phyloP scores from a whole-genome alignment of 495 filamentous ascomycete species.

The Penicillium paxilli region DNA sequence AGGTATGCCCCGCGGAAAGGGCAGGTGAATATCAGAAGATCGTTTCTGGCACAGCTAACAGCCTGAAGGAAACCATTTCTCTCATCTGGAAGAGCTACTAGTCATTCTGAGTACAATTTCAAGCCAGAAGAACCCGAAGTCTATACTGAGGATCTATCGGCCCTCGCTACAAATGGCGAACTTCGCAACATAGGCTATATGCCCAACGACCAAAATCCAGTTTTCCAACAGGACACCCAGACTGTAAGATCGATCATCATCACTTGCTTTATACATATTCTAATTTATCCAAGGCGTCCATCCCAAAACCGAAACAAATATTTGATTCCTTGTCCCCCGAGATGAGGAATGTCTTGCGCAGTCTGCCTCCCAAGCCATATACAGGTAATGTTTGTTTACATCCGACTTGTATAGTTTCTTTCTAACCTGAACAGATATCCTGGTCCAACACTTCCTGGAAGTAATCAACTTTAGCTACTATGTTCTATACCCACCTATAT shows the following conservation, averaged over 20 bases:
- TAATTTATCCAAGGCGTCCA: not conserved
- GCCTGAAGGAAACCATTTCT: not conserved
- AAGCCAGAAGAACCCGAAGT: not conserved
- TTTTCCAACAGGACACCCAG: conserved; percentile 5
- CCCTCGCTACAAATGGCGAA: conserved; percentile 13
- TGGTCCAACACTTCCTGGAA: conserved; percentile 50
- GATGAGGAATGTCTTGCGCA: conserved; percentile 23
- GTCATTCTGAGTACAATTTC: not conserved
- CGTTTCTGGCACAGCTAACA: not conserved
- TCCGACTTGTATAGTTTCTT: not conserved
- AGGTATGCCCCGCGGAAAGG: conserved; percentile 8
- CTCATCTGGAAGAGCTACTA: not conserved
- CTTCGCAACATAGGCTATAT: conserved; percentile 30
- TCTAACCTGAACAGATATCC: conserved; percentile 37
- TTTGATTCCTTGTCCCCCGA: conserved; percentile 11
- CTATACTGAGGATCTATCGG: not conserved
- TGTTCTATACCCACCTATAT: conserved; percentile 47
- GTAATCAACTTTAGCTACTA: conserved; percentile 53
- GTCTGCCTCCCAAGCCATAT: conserved; percentile 32
- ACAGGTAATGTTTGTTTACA: conserved; percentile 23
- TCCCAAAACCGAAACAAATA: not conserved
- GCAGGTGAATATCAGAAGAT: not conserved
- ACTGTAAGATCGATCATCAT: conserved; percentile 4
- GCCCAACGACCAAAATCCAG: conserved; percentile 12
- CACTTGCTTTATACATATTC: not conserved